Evolutionary conservation across 2,329 filamentous ascomycete genomes (phyloP), one percentile per base, ranked within the genome.

Genomic region (Orbilia oligospora): DNA sequence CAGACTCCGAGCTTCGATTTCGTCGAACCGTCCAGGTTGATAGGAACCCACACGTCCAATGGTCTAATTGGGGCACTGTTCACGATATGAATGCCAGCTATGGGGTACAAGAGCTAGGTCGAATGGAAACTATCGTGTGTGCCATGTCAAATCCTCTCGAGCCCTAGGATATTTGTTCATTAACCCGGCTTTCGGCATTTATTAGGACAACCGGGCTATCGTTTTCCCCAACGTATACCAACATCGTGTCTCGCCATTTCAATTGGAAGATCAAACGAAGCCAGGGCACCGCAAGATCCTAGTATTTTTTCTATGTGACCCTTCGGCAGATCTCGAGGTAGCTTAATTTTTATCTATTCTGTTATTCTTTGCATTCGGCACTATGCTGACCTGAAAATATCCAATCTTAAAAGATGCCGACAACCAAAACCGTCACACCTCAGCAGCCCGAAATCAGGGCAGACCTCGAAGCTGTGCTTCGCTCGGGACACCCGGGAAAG

Each of bases 1-100:
- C 87, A 0, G 85, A 87, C 0, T 86, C 85, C 63, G 81, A 81
- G 3, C 85, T 91, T 3, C 83, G 84, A 2, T 90, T 91, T 81
- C 87, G 86, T 8, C 87, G 87, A n/a, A 67, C 71, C 1, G 44
- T 49, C 14, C 4, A 22, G 0, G 24, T 44, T 3, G 14, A 10
- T 16, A 12, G 44, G 18, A 38, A 58, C 8, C 27, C 30, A 14
- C 0, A 18, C 38, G 30, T 14, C 3, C 53, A 58, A 22, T 36
- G 1, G 5, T 58, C 53, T 2, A 58, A 38, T 6, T 58, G 53
- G 53, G 53, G 30, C 8, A 20, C 2, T 2, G 3, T 67, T 24
- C 14, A 38, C 51, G 49, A 58, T 30, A 48, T 46, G 38, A 14
- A 38, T n/a, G 2, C n/a, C 30, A 8, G 22, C 9, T 24, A 1